These are phyloP conservation scores for Wickerhamiella azyma DNA, from an alignment of 805 yeast genomes.

Conservation along the genomic window DNA sequence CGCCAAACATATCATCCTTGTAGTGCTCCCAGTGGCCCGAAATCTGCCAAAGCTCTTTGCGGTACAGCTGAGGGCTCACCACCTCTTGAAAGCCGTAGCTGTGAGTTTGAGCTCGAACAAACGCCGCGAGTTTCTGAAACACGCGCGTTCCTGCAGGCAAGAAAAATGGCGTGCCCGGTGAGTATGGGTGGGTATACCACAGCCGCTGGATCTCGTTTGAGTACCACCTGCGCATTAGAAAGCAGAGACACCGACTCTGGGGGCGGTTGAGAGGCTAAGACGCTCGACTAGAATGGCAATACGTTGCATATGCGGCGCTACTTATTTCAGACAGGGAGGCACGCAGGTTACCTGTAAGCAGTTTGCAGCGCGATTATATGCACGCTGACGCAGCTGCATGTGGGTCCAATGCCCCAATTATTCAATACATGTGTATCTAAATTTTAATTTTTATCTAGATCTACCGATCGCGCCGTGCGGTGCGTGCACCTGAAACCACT, in stretches of 20 bases:
- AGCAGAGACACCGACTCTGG: not conserved
- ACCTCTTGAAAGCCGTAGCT: slow-evolving; percentile 83
- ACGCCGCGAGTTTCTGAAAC: slow-evolving; percentile 61
- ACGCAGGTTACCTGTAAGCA: too few species aligned
- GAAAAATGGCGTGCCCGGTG: slow-evolving; percentile 89
- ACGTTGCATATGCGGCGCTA: too few species aligned
- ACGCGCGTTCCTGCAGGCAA: slow-evolving; percentile 85
- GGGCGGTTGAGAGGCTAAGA: too few species aligned
- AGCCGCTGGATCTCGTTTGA: slow-evolving; percentile 40
- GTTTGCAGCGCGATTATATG: too few species aligned
- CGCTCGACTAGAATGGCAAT: too few species aligned
- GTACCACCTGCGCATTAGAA: not conserved
- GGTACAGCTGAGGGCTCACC: slow-evolving; percentile 79
- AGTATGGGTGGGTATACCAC: slow-evolving; percentile 61
- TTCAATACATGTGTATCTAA: too few species aligned
- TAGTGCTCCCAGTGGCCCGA: slow-evolving; percentile 97
- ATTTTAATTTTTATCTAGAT: too few species aligned
- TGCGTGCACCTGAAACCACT: too few species aligned
- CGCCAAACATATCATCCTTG: slow-evolving; percentile 86
- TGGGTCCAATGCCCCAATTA: too few species aligned
- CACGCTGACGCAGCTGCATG: too few species aligned
- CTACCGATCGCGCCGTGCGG: too few species aligned
- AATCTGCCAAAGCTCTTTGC: slow-evolving; percentile 69
- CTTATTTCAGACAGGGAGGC: too few species aligned
- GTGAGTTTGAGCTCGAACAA: slow-evolving; percentile 75